Percentiles rank a stretch among this genome's conserved stretches.
Conservation (phyloP, 75 land plant genomes). For the Gnetum montanum region DNA sequence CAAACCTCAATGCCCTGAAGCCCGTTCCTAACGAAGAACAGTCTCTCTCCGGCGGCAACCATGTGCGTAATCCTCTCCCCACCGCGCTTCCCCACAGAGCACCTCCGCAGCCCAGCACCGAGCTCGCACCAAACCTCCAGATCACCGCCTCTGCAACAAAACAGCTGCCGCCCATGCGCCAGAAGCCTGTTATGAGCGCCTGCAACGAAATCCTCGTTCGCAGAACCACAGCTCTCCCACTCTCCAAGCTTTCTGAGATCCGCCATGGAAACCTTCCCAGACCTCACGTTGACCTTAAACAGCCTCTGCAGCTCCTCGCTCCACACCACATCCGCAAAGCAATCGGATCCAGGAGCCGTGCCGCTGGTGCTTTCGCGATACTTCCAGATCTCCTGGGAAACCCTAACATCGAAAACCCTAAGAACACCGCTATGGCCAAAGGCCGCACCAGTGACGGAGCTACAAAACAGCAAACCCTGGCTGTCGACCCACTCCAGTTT, state of each 20-base stretch:
- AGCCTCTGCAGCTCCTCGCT: constrained; percentile 33
- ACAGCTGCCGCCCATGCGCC: constrained; percentile 53
- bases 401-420: constrained; percentile 61
- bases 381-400: constrained; percentile 43
- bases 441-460: constrained; percentile 58
- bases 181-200: constrained; percentile 23
- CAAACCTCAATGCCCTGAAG: constrained; percentile 81
- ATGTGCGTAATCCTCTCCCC: constrained; percentile 38
- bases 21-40: constrained; percentile 66
- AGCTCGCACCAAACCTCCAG: constrained; percentile 73
- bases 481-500: constrained; percentile 59
- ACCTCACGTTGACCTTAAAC: constrained; percentile 66
- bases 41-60: constrained; percentile 67
- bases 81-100: constrained; percentile 47
- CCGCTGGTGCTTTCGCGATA: background rate
- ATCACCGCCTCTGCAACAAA: constrained; percentile 43
- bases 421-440: constrained; percentile 56
- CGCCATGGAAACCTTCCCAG: constrained; percentile 65
- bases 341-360: constrained; percentile 13
- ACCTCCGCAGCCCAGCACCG: constrained; percentile 43
- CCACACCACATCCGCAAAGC: constrained; percentile 61
- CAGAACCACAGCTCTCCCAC: constrained; percentile 64
- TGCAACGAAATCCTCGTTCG: constrained; percentile 18
- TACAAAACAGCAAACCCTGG: constrained; percentile 45
- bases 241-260: constrained; percentile 75